Base-by-base conservation (phyloP, 2,329 filamentous ascomycete species). In the Monosporascus sp. region DNA sequence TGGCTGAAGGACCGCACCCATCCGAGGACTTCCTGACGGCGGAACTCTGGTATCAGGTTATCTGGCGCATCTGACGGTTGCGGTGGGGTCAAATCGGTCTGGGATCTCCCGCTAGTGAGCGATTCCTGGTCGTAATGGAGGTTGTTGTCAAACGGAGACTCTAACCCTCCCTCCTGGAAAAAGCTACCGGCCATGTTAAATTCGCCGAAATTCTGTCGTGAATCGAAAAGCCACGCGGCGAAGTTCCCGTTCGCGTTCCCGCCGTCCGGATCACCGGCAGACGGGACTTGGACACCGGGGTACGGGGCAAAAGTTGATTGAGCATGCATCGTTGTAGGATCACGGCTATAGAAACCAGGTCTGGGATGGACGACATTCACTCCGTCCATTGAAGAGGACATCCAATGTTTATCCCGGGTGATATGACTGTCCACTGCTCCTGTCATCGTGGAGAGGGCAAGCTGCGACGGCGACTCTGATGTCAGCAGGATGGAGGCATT, bases 121-220 rank as follows among this genome's bases (percentile, higher is more conserved):
- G 76, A 78, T 56, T 80, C 77, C 50, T 77, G 75, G 54, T 80
- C 77, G 56, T 79, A 78, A 51, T 74, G 72, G 28, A 79, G 75
- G 51, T 74, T 74, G 60, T 74, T 78, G 64, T 78, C 78, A 53
- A 80, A 77, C 0, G 75, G 71, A 1, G 77, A 78, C 63, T 79
- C 77, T 11, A 80, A 66, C 3, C 77, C 76, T 20, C 74, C 74
- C 46, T 79, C 77, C 5, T 76, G 60, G 52, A 79, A 80, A 1
- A 77, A 75, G 3, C 78, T 60, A 18, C 70, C 72, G 3, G 73
- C 64, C 17, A 78, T 67, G 52, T 66, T 71, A 53, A 77, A 72
- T 5, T 78, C 75, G 37, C 65, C 66, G 46, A 73, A 74, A 26
- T 60, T 68, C 0, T 70, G 69, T 48, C 74, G 72, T 2, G 73